These are phyloP conservation scores for Decorospora gaudefroyi DNA, from an alignment of 2,329 filamentous ascomycete species.

Conservation along the genomic window DNA sequence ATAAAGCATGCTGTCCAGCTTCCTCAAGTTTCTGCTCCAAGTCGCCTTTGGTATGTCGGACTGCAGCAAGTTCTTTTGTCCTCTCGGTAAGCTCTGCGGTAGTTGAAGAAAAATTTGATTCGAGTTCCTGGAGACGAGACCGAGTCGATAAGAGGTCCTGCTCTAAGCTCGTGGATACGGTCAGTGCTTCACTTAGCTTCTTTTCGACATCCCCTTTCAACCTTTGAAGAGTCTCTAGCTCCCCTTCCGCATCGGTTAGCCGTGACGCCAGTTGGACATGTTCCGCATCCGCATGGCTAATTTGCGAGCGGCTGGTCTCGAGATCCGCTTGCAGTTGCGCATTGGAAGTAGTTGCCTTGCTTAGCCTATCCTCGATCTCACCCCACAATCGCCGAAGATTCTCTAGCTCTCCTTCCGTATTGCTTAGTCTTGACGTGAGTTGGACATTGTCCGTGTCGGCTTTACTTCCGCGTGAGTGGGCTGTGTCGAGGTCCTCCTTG, in stretches of 20 bases:
- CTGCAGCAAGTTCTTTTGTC: constrained; percentile 14
- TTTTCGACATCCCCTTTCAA: constrained; percentile 19
- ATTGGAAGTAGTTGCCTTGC: constrained; percentile 13
- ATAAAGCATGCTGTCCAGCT: constrained; percentile 8
- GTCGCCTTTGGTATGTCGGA: constrained; percentile 21
- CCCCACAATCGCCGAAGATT: constrained; percentile 20
- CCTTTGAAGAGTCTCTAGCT: constrained; percentile 23
- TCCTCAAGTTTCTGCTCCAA: constrained; percentile 16
- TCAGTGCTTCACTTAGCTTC: constrained; percentile 11
- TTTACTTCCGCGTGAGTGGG: constrained; percentile 15
- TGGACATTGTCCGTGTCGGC: constrained; percentile 19
- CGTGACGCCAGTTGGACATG: constrained; percentile 18
- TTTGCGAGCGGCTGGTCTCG: constrained; percentile 13
- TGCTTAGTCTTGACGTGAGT: constrained; percentile 18
- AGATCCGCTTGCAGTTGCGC: constrained; percentile 27
- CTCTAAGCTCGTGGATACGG: constrained; percentile 5
- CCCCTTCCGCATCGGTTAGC: constrained; percentile 11
- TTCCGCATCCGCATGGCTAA: constrained; percentile 19
- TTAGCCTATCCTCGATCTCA: constrained; percentile 16
- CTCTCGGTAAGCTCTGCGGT: constrained; percentile 3
- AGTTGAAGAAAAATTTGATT: constrained; percentile 13
- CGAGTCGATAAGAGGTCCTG: constrained; percentile 16
- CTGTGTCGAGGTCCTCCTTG: constrained; percentile 22
- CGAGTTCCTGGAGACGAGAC: constrained; percentile 13
- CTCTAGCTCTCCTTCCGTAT: constrained; percentile 18